These are phyloP conservation scores for Ceratocystis cubensis DNA, from an alignment of 2,329 filamentous ascomycete genomes.

Conservation along the genomic window DNA sequence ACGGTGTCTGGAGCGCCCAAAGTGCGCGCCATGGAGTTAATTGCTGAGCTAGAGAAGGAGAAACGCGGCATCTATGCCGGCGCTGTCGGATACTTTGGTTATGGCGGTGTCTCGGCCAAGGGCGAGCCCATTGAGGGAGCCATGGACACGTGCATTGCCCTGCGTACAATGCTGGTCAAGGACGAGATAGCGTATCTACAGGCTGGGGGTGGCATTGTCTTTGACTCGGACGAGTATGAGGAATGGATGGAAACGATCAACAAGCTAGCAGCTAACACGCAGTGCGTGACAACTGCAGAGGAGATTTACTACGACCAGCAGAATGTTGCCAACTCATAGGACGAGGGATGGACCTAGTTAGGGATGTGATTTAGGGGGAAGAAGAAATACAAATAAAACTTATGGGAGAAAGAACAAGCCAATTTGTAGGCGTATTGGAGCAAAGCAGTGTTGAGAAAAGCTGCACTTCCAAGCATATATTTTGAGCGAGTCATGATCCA, in stretches of 20 bases:
- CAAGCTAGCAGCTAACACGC: conserved; percentile 82
- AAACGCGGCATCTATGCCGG: conserved; percentile 93
- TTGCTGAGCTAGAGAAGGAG: conserved; percentile 84
- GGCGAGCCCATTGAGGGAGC: conserved; percentile 59
- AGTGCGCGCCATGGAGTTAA: conserved; percentile 92
- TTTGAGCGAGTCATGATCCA: no score
- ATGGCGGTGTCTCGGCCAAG: conserved; percentile 54
- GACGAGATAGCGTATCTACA: conserved; percentile 86
- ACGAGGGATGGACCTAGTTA: background rate
- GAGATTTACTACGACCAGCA: conserved; percentile 39
- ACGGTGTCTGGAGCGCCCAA: conserved; percentile 94
- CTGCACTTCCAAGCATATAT: no score
- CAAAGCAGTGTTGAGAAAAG: no score
- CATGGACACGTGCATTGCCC: conserved; percentile 74
- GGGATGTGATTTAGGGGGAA: background rate
- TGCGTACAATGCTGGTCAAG: conserved; percentile 90
- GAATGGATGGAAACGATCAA: conserved; percentile 93
- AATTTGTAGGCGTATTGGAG: no score
- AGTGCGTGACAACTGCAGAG: conserved; percentile 76
- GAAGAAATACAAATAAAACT: background rate
- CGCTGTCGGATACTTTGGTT: conserved; percentile 93
- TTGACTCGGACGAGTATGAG: conserved; percentile 84
- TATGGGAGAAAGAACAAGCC: no score
- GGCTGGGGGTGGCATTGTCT: conserved; percentile 78
- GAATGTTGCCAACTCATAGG: conserved; percentile 17